phyloP scores from a whole-genome alignment of 345 rosid genomes.

The Barbarea vulgaris region DNA sequence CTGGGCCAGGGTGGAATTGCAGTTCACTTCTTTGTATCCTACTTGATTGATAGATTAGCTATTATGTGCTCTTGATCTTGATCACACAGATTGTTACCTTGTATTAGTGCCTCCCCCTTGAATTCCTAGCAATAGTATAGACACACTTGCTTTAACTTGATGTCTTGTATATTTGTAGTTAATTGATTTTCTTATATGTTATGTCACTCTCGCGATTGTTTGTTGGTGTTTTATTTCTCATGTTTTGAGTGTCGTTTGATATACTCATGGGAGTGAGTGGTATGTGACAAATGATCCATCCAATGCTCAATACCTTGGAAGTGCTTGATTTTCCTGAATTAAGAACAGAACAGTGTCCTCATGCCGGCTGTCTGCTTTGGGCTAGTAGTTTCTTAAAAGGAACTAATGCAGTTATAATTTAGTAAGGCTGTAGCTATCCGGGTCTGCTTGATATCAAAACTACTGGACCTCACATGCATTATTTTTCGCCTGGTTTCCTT shows the following conservation, averaged over 20 bases:
- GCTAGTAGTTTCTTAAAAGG: slow-evolving; percentile 24
- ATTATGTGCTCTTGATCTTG: slow-evolving; percentile 10
- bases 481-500: slow-evolving; percentile 15
- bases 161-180: slow-evolving; percentile 10
- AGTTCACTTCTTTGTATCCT: slow-evolving; percentile 58
- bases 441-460: slow-evolving; percentile 11
- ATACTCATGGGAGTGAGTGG: not conserved
- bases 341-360: slow-evolving; percentile 25
- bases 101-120: slow-evolving; percentile 1
- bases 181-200: not conserved
- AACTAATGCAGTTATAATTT: slow-evolving; percentile 24
- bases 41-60: slow-evolving; percentile 35
- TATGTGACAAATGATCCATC: not conserved
- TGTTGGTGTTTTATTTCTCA: not conserved
- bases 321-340: slow-evolving; percentile 35
- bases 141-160: not conserved
- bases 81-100: not conserved
- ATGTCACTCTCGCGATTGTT: not conserved
- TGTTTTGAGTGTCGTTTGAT: slow-evolving; percentile 3
- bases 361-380: slow-evolving; percentile 9
- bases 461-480: slow-evolving; percentile 19
- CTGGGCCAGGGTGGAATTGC: slow-evolving; percentile 51
- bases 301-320: not conserved
- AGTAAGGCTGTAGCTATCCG: slow-evolving; percentile 29
- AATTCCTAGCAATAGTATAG: not conserved